Base-by-base conservation (phyloP, 1,139 yeast species). In the Keqinozyma sinolaborantium region DNA sequence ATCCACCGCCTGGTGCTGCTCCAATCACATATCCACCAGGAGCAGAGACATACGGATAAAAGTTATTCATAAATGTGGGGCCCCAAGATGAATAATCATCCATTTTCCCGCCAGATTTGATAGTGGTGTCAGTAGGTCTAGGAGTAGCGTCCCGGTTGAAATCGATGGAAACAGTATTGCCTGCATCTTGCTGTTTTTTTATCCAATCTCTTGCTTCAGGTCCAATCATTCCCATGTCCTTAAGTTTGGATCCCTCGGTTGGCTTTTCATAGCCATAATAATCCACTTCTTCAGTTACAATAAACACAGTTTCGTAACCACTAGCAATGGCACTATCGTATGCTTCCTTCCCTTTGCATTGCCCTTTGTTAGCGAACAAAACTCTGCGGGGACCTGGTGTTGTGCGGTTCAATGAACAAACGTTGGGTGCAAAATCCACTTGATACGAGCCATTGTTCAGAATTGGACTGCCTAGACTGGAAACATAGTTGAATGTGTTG, bases 11-110 rank as follows among this genome's bases (percentile, higher is more conserved):
- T 26, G 15, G 14, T 14, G 31, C 39, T 9, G 44, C 27, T 12
- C 49, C 47, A 18, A 25, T 41, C 15, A 45, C 41, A n/a, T 30
- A 19, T n/a, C 47, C 47, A 16, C 50, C 50, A 14, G 50, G 50
- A 18, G 50, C 50, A 21, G 46, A 29, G 25, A 45, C 28, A 8
- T 38, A 30, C 15, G 50, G 50, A 27, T 40, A 45, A 25, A 43
- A 39, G 15, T 36, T 23, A 14, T 44, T 41, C 24, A 44, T 43
- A 23, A 35, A 43, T 25, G 47, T 42, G 7, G 49, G 48, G 14
- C 50, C 50, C 39, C 40, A 39, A 13, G 46, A 39, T 4, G 48
- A 32, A 26, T 35, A 45, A n/a, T 32, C 28, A 20, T 35, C 36
- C 25, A 39, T 23, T 26, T 29, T 14, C 16, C 38, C 42, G 14